Base-by-base conservation (phyloP, 2,329 filamentous ascomycete species). In the Samsoniella hepiali region DNA sequence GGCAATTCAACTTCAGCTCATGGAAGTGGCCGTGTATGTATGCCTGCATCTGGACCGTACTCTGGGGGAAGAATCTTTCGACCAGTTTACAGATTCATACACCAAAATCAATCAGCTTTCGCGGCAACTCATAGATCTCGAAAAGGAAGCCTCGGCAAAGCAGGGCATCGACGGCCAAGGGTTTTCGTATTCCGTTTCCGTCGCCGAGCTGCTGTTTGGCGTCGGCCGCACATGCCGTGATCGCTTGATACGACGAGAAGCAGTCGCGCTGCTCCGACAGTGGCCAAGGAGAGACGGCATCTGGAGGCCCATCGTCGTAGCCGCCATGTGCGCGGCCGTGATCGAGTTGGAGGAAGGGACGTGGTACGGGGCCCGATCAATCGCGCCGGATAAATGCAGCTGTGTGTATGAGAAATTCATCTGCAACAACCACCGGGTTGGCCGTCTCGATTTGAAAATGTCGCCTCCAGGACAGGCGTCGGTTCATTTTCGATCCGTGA, bases 81-180 rank as follows among this genome's bases (percentile, higher is more conserved):
- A 61, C 15, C 27, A 40, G 36, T 61, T 53, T 31, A 54, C 49
- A 9, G 22, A 29, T 1, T 61, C 58, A 15, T 53, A 54, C 10
- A 29, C 38, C 11, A 32, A n/a, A 3, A 53, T 61, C 32, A 61
- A 49, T 11, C 8, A 51, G 13, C 36, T 51, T 11, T 29, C 49
- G 13, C 22, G 58, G 38, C 47, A 61, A 17, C 58, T 61, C 29
- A 54, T 61, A 29, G 22, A 61, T 27, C 58, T 61, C 27, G 58
- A 61, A 31, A 61, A 34, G 22, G 58, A 53, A 38, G 9, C 49
- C 13, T 47, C 44, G 36, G 58, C 58, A 34, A 44, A 38, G 49
- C 58, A 61, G 3, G 58, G 58, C 27, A 61, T 61, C n/a, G 58
- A 61, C 29, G 58, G 58, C 10, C 58, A 61, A 13, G 49, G 58